Evolutionary conservation across 129 eudicot species (phyloP).

Genomic region (Scalesia atractyloides): DNA sequence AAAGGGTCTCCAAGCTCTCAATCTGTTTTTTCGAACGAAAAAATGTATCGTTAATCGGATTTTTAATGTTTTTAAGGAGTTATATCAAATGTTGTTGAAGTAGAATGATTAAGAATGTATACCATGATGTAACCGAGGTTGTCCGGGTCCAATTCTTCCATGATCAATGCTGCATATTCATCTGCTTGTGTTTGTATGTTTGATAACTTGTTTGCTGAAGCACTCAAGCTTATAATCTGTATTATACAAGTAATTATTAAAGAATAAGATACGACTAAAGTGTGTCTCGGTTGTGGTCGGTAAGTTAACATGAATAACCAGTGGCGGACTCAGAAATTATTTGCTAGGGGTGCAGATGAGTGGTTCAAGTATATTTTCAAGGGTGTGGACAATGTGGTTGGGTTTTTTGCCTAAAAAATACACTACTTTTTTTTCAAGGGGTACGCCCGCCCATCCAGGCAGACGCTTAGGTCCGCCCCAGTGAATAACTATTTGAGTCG

Average conservation of each 20-base stretch:
- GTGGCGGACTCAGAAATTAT: too few relatives aligned
- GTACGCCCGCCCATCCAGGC: too few relatives aligned
- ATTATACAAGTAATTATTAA: not conserved
- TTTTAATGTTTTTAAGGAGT: not conserved
- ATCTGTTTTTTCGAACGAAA: slow-evolving; percentile 31
- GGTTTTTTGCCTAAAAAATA: too few relatives aligned
- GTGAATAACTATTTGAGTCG: not conserved
- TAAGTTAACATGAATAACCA: not conserved
- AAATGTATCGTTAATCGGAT: not conserved
- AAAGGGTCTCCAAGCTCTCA: slow-evolving; percentile 52
- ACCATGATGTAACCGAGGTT: slow-evolving; percentile 63
- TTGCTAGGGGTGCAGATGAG: too few relatives aligned
- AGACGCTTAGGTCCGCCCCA: too few relatives aligned
- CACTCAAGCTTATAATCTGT: slow-evolving; percentile 64
- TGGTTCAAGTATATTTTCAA: too few relatives aligned
- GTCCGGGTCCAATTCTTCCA: slow-evolving; percentile 74
- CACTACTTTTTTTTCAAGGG: too few relatives aligned
- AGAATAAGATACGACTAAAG: too few relatives aligned
- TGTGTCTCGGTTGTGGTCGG: too few relatives aligned
- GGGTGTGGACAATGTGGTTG: too few relatives aligned
- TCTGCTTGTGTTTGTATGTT: slow-evolving; percentile 55
- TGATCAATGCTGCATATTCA: slow-evolving; percentile 68
- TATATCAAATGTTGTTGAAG: not conserved
- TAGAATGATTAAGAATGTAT: slow-evolving; percentile 1
- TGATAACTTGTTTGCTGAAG: slow-evolving; percentile 61